These are phyloP conservation scores for Tetraselmis striata DNA, from an alignment of 139 green algal genomes.

Conservation along the genomic window DNA sequence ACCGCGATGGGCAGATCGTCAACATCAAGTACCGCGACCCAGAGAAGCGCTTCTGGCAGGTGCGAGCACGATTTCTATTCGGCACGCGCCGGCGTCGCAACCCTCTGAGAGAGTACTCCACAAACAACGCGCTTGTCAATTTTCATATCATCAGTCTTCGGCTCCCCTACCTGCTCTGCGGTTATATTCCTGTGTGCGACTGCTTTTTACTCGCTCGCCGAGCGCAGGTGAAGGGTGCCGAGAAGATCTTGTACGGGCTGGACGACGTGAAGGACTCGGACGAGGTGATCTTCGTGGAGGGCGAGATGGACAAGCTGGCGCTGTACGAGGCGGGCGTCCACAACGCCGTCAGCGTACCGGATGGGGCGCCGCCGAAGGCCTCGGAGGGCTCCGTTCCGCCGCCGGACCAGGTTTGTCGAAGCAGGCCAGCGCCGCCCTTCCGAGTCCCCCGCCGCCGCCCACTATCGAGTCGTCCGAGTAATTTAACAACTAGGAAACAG, in stretches of 20 bases:
- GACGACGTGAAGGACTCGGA: slow-evolving; percentile 55
- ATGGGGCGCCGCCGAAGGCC: slow-evolving; percentile 56
- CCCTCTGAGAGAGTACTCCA: too few species aligned
- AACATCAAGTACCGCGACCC: slow-evolving; percentile 83
- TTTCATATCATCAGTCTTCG: slow-evolving; percentile 3
- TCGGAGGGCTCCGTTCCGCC: slow-evolving; percentile 42
- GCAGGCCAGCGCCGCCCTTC: too few species aligned
- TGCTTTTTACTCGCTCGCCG: too few species aligned
- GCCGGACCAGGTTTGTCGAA: background rate
- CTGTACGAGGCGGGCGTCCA: slow-evolving; percentile 63
- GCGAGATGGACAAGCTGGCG: slow-evolving; percentile 89
- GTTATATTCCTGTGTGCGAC: background rate
- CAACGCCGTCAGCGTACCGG: slow-evolving; percentile 63
- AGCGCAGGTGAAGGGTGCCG: slow-evolving; percentile 35
- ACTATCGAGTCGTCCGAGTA: too few species aligned
- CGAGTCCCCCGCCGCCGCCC: too few species aligned
- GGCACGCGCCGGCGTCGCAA: background rate
- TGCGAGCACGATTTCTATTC: background rate
- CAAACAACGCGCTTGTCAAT: slow-evolving; percentile 36
- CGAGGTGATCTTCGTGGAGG: slow-evolving; percentile 77
- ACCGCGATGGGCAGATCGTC: slow-evolving; percentile 55
- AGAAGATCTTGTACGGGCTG: slow-evolving; percentile 85
- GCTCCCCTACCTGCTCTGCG: background rate
- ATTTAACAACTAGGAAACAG: too few species aligned
- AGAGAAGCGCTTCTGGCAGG: slow-evolving; percentile 73